phyloP scores from a whole-genome alignment of 352 stramenopile genomes.

The Phytopythium vexans region DNA sequence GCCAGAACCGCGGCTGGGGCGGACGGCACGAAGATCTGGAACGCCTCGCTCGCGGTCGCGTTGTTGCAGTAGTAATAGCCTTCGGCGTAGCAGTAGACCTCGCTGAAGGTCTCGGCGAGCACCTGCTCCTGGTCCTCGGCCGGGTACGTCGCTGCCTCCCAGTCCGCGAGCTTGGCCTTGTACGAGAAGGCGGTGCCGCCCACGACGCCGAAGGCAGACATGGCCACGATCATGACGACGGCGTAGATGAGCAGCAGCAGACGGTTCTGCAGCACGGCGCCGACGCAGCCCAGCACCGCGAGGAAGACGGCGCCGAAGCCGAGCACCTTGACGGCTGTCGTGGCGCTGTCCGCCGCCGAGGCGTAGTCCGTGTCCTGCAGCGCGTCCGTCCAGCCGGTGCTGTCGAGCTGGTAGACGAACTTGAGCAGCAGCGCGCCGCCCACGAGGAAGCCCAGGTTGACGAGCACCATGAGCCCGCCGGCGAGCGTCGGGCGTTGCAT shows the following conservation, averaged over 20 bases:
- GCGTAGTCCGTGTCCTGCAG: constrained; percentile 74
- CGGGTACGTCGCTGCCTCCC: constrained; percentile 51
- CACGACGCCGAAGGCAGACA: constrained; percentile 74
- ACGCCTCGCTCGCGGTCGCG: constrained; percentile 49
- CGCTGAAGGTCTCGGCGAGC: constrained; percentile 71
- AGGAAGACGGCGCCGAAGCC: constrained; percentile 53
- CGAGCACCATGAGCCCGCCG: constrained; percentile 58
- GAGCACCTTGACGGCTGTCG: constrained; percentile 46
- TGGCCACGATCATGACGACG: constrained; percentile 59
- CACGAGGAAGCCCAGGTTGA: constrained; percentile 74
- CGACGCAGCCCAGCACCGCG: constrained; percentile 60
- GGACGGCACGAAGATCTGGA: constrained; percentile 61
- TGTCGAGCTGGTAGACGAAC: constrained; percentile 51
- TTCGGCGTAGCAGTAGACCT: constrained; percentile 84
- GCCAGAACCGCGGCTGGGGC: constrained; percentile 27
- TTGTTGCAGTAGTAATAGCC: constrained; percentile 84
- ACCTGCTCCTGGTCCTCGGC: constrained; percentile 45
- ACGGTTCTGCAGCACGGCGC: constrained; percentile 61
- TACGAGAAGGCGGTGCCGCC: constrained; percentile 68
- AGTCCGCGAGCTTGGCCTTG: constrained; percentile 64
- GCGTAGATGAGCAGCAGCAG: constrained; percentile 72
- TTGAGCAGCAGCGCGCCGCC: constrained; percentile 62
- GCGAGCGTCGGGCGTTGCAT: constrained; percentile 38
- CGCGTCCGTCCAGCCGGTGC: constrained; percentile 71
- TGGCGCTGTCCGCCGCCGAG: constrained; percentile 33